Percentiles rank a stretch among this genome's conserved stretches.
phyloP scores from a whole-genome alignment of 2,329 filamentous ascomycete genomes.

The Didymella segeticola region DNA sequence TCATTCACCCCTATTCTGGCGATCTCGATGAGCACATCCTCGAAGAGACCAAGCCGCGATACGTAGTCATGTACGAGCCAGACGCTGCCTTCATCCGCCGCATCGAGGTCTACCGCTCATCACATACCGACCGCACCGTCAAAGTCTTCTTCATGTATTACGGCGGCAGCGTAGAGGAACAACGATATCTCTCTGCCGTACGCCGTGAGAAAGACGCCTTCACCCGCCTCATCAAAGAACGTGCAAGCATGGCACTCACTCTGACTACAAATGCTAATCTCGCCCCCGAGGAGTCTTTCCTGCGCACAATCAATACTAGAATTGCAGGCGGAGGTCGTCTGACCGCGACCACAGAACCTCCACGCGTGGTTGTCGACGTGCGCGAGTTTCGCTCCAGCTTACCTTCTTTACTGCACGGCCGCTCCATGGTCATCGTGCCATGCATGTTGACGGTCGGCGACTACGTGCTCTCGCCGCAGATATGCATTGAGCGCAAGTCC shows the following conservation, averaged over 20 bases:
- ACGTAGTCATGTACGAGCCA: conserved; percentile 98
- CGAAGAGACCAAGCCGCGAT: conserved; percentile 89
- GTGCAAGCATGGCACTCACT: conserved; percentile 89
- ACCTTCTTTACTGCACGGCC: conserved; percentile 87
- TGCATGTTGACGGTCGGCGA: conserved; percentile 97
- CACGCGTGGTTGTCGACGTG: conserved; percentile 91
- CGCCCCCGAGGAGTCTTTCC: conserved; percentile 88
- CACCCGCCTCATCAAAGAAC: conserved; percentile 91
- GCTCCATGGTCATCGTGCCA: conserved; percentile 85
- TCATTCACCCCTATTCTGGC: conserved; percentile 92
- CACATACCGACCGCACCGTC: conserved; percentile 86
- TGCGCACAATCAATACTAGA: conserved; percentile 93
- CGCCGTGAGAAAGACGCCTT: conserved; percentile 97
- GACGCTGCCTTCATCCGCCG: conserved; percentile 92
- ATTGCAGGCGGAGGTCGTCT: conserved; percentile 92
- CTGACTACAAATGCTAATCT: conserved; percentile 70
- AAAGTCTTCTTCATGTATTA: conserved; percentile 98
- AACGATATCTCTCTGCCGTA: conserved; percentile 86
- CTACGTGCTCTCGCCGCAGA: conserved; percentile 88
- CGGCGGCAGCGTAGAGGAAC: conserved; percentile 91
- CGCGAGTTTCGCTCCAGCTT: conserved; percentile 94
- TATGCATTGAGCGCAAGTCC: conserved; percentile 94
- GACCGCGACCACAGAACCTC: conserved; percentile 81
- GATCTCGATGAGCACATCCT: conserved; percentile 97
- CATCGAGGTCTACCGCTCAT: conserved; percentile 94